Evolutionary conservation across 1,139 yeast genomes (phyloP).

Genomic region (Pneumocystis wakefieldiae): DNA sequence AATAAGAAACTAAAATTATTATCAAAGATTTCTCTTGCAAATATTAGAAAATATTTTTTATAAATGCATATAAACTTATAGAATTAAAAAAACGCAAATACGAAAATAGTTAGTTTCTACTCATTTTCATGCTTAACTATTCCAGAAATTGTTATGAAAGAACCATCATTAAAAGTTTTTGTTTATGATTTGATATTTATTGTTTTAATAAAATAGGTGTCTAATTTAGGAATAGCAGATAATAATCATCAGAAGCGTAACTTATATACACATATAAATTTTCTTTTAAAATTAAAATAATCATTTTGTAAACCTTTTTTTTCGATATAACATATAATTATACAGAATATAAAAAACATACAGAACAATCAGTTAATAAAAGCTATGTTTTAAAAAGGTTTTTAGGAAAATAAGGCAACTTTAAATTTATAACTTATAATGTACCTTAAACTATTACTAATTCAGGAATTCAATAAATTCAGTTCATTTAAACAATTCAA

Average conservation of each 20-base stretch:
- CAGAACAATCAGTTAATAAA: not conserved
- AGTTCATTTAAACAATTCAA: no score
- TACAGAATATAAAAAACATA: not conserved
- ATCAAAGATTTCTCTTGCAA: not conserved
- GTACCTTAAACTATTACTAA: slow-evolving; percentile 40
- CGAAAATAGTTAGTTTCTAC: not conserved
- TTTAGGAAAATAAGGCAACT: not conserved
- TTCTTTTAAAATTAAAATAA: not conserved
- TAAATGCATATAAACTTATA: not conserved
- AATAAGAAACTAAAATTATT: not conserved
- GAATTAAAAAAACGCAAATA: not conserved
- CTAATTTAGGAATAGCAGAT: not conserved
- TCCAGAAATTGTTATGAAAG: not conserved
- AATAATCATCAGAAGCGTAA: not conserved
- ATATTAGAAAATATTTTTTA: not conserved
- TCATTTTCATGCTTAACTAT: not conserved
- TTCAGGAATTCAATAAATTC: no score
- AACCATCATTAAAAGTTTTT: not conserved
- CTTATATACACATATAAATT: not conserved
- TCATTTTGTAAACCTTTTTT: not conserved
- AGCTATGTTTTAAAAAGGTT: not conserved
- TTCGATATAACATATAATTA: slow-evolving; percentile 1
- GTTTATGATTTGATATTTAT: not conserved
- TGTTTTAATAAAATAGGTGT: not conserved
- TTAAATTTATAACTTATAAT: slow-evolving; percentile 20